Percentiles rank a stretch among this genome's conserved stretches.
phyloP scores from a whole-genome alignment of 768 basidiomycete genomes.

The Tulasnella sp. region DNA sequence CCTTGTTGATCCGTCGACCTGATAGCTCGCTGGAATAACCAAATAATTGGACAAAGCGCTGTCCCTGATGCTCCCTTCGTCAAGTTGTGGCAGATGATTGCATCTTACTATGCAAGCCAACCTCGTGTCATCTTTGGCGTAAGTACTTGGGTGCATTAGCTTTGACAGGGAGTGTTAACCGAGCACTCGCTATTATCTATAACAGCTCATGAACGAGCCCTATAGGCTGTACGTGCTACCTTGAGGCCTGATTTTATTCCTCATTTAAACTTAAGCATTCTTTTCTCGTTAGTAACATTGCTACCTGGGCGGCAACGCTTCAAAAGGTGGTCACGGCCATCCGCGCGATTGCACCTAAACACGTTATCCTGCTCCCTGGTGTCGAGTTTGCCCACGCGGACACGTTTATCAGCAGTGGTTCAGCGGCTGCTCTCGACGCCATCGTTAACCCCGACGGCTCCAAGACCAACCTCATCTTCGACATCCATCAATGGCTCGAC shows the following conservation, averaged over 20 bases:
- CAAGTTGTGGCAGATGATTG: conserved; percentile 40
- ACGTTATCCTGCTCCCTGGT: conserved; percentile 49
- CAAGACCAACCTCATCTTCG: conserved; percentile 37
- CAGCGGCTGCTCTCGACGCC: conserved; percentile 35
- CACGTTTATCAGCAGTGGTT: conserved; percentile 35
- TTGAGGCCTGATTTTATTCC: background rate
- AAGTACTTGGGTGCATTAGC: background rate
- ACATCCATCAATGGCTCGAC: conserved; percentile 55
- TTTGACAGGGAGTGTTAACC: background rate
- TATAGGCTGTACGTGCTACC: conserved; percentile 31
- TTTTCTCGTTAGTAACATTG: conserved; percentile 31
- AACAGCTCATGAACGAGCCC: conserved; percentile 44
- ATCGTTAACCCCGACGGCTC: conserved; percentile 37
- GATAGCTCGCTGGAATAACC: conserved; percentile 38
- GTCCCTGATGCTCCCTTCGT: conserved; percentile 45
- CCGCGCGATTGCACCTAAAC: conserved; percentile 43
- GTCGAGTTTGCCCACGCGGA: conserved; percentile 36
- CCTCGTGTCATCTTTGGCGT: conserved; percentile 26
- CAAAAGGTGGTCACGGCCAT: conserved; percentile 52
- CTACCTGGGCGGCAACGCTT: conserved; percentile 38
- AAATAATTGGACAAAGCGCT: conserved; percentile 47
- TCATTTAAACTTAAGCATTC: background rate
- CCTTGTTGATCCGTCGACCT: background rate
- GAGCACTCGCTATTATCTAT: background rate
- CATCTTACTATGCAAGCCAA: conserved; percentile 33